Percentiles rank a stretch among this genome's conserved stretches.
Conservation (phyloP, 2,329 filamentous ascomycete genomes). For the Monilinia laxa region DNA sequence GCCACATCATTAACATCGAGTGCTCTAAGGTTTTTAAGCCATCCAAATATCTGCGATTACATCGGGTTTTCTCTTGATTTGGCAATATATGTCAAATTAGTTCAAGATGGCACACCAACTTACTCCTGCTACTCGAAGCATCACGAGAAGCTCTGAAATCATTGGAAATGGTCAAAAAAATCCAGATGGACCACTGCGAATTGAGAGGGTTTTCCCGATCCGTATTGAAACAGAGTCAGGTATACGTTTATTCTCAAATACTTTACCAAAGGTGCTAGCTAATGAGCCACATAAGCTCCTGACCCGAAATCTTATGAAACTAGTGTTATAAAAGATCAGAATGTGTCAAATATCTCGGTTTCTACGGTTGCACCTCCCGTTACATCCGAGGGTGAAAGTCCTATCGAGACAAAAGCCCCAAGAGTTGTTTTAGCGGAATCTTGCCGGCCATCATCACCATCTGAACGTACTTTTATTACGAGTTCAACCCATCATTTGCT, state of each 20-base stretch:
- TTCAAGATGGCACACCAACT: not conserved
- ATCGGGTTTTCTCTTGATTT: not conserved
- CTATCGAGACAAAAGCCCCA: conserved; percentile 6
- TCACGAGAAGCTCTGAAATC: not conserved
- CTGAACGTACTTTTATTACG: conserved; percentile 4
- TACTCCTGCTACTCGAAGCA: not conserved
- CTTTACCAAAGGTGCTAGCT: not conserved
- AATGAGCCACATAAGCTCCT: not conserved
- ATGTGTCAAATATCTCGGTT: not conserved
- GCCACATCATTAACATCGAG: not conserved
- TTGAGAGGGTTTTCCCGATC: conserved; percentile 23
- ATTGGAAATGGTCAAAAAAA: not conserved
- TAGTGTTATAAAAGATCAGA: not conserved
- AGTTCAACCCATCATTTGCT: conserved; percentile 14
- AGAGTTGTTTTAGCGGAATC: conserved; percentile 7
- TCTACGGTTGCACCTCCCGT: not conserved
- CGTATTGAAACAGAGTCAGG: conserved; percentile 20
- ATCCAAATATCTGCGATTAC: not conserved
- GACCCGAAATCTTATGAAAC: too few species aligned
- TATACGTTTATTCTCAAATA: not conserved
- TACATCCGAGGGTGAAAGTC: not conserved
- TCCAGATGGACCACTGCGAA: not conserved
- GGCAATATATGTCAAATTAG: not conserved
- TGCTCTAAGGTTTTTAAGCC: not conserved
- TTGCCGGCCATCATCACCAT: conserved; percentile 1